Evolutionary conservation across 1,284 basidiomycete species (phyloP), one percentile per base, ranked within the genome.

Genomic region (Cryptococcus sp.): DNA sequence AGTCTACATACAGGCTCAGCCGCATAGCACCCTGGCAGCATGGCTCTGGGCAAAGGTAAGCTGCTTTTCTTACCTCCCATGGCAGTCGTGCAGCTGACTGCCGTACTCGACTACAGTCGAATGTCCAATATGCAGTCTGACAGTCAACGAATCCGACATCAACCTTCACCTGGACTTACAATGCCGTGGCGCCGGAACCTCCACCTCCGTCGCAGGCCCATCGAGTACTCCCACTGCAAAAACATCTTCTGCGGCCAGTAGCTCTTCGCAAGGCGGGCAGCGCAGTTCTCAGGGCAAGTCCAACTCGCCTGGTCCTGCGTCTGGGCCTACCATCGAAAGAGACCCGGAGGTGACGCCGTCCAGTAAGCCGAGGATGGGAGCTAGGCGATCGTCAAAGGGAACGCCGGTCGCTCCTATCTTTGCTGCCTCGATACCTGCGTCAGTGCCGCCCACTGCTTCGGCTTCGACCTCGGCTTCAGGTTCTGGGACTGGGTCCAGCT

Each of bases 121-220:
- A 16, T 78, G 79, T 54, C 79, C 79, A 3, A 71, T 80, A 40
- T 80, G 79, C 61, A 61, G 62, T 16, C 41, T 55, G 16, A 45
- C 46, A 1, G 72, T 80, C 17, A 50, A 70, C 8, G 69, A 72
- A 42, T 38, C 54, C 0, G 67, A 72, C 50, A 79, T 80, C 65
- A 80, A 80, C 62, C 67, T 71, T 11, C 80, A 80, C 50, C 66
- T 80, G 27, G 79, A 80, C 64, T 59, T 71, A 3, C 71, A 68
- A 50, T 78, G 73, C 57, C 64, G 60, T 3, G 70, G 69, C 5
- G 16, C 51, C 20, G 3, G 45, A 16, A 20, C 39, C 40, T 22
- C 48, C 25, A 20, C 39, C 40, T 22, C 48, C 25, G 16, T 42
- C 16, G 27, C 38, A 50, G n/a, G 22, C 22, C 16, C 53, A 25